A percentile compares a stretch with the other conserved stretches of the same genome.
Evolutionary conservation across 768 basidiomycete species (phyloP).

Genomic region (Xerocomus brunneocitrinus): DNA sequence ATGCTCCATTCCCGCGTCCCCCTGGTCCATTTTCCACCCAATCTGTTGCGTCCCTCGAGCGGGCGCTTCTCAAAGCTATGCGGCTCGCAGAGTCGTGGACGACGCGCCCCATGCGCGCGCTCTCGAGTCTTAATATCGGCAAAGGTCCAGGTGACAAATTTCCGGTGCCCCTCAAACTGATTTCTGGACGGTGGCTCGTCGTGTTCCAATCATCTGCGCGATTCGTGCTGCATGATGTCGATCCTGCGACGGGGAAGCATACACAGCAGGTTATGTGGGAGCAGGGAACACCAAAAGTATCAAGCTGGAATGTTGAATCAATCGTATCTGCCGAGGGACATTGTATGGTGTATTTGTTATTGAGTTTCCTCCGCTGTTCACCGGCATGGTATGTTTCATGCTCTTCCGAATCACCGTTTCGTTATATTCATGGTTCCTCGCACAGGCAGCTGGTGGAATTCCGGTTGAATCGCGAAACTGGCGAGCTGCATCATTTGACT

Average conservation of each 20-base stretch:
- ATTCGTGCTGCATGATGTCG: not conserved
- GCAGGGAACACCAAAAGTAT: fast-evolving
- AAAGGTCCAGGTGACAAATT: not conserved
- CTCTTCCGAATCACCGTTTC: too few species aligned
- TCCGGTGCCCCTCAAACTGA: not conserved
- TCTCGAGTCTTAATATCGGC: not conserved
- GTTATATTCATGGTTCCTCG: not conserved
- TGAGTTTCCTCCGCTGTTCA: too few species aligned
- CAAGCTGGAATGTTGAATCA: not conserved
- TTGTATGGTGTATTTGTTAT: not conserved
- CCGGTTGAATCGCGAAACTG: not conserved
- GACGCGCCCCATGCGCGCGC: not conserved
- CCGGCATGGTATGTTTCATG: not conserved
- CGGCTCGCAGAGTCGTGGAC: conserved; percentile 4
- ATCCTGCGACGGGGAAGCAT: not conserved
- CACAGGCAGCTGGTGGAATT: conserved; percentile 1
- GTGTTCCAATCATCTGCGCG: not conserved
- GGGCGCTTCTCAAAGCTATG: not conserved
- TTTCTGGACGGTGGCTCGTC: conserved; percentile 6
- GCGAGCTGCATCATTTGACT: not conserved
- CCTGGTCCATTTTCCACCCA: not conserved
- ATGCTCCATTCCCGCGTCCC: not conserved
- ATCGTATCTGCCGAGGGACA: not conserved
- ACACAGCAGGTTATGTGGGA: not conserved
- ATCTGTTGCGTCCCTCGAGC: not conserved